Evolutionary conservation across 805 yeast species (phyloP), one percentile per base, ranked within the genome.

Genomic region (Sugiyamaella boreocaroliniensis): DNA sequence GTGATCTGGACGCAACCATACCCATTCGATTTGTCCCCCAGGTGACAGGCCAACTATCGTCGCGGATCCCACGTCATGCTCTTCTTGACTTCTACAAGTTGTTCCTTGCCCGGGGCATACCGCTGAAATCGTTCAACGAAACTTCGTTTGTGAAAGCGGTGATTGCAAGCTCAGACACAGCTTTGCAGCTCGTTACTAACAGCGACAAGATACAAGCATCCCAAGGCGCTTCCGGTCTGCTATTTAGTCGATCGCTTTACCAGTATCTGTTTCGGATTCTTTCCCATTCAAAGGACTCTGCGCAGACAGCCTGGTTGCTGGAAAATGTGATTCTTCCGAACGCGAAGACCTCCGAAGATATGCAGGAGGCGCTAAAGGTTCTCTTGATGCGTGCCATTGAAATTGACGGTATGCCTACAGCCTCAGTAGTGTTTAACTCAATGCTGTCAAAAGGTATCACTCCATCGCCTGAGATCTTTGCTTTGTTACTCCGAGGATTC

Each of bases 401-500:
- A 6, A 48, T 59, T 6, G 65, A 61, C 11, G 66, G 64, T 10
- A 53, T 65, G 14, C 59, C 51, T 14, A 56, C 61, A 2, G 59
- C 64, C 0, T 55, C 59, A 4, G 49, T 53, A 1, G 55, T 64
- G 9, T 59, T 61, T 15, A 59, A 58, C 5, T 45, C 57, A 7
- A 55, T 58, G 57, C 42, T 56, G 3, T 51, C 61, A 3, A 48
- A 51, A 10, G 63, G 63, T 2, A 41, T 61, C 12, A 58, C 56
- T 37, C 58, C 58, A 1, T 56, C 37, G 22, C 16, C 29, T 11
- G 19, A 48, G n/a, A 41, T 41, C 18, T 29, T 52, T 56, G 7
- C 61, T 59, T 65, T 45, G 50, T 51, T 67, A 2, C 60, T 65
- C 49, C 59, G 60, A 32, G 59, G 62, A 22, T 66, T 66, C 41